Base-by-base conservation (phyloP, 352 stramenopile species). In the Phytophthora boehmeriae region DNA sequence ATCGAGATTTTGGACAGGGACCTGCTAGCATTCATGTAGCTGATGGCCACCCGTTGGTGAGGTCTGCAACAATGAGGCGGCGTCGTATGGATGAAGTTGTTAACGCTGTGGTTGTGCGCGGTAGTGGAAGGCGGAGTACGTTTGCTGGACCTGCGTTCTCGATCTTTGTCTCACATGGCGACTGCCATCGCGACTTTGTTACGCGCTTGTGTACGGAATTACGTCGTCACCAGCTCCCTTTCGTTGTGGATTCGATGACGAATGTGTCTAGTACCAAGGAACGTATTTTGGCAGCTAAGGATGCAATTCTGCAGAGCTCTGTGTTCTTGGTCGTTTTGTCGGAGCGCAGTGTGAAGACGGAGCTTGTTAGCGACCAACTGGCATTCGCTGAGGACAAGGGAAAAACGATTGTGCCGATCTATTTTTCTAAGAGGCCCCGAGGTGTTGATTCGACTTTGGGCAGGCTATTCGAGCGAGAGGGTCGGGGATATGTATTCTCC, bases 321-420 rank as follows among this genome's bases (percentile, higher is more conserved):
- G 66, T 89, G 11, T 86, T 93, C 54, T 54, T 95, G 19, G 83
- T 92, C 23, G 76, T 95, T 32, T 64, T 93, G 10, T 93, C 86
- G 17, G 75, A 86, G 44, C 76, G 89, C 23, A 91, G 75, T 58
- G 81, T 84, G 46, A 86, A 89, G 65, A 92, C 79, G 5, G 86
- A 95, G 55, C 68, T 95, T 19, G 78, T 95, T 47, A 92, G 83
- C 59, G 83, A 92, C 61, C 83, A 94, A 65, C 59, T 92, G n/a
- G 85, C 80, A 16, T 94, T 92, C 51, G 85, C 83, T 2, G 83
- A 92, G 61, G 85, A 94, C 59, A 91, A 91, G 55, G 85, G 80
- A 47, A 92, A 91, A 69, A 66, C 64, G 23, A 86, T 93, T 65
- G 77, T 92, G 27, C 83, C 86, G 1, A 73, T 92, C 22, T 88